Conservation (phyloP, 345 rosid genomes). For the Cochlearia excelsa region DNA sequence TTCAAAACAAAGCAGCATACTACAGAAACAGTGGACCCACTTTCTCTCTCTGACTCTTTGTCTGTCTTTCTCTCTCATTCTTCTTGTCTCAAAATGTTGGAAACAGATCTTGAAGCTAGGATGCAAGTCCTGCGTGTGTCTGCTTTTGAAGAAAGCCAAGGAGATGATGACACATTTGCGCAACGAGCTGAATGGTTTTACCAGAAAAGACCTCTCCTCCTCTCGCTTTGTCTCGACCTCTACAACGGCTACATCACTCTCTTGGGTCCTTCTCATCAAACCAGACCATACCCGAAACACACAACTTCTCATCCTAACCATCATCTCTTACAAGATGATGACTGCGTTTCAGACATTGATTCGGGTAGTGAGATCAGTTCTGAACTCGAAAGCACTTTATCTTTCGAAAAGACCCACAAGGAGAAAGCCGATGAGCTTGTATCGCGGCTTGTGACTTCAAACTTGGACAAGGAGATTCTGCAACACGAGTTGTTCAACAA, state of each 20-base stretch:
- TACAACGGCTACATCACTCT: constrained; percentile 55
- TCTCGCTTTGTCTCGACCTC: constrained; percentile 55
- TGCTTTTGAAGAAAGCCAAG: constrained; percentile 37
- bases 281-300: constrained; percentile 21
- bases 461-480: constrained; percentile 51
- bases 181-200: constrained; percentile 71
- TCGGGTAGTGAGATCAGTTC: constrained; percentile 34
- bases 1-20: constrained; percentile 28
- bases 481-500: constrained; percentile 35
- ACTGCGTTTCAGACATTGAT: constrained; percentile 31
- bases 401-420: constrained; percentile 39
- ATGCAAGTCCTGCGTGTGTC: constrained; percentile 40
- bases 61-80: constrained; percentile 24
- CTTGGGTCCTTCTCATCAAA: constrained; percentile 40
- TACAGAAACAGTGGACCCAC: constrained; percentile 30
- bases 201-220: constrained; percentile 61
- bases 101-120: constrained; percentile 54
- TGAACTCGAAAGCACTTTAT: constrained; percentile 45
- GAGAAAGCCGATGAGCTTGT: constrained; percentile 38
- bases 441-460: constrained; percentile 47
- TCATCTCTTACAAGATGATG: constrained; percentile 21
- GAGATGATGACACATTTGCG: constrained; percentile 49
- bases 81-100: constrained; percentile 27
- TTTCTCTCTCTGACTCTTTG: constrained; percentile 8
- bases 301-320: background rate